Percentiles rank a stretch among this genome's conserved stretches.
Evolutionary conservation across 306 rosid species (phyloP).

Genomic region (Cajanus cajan): DNA sequence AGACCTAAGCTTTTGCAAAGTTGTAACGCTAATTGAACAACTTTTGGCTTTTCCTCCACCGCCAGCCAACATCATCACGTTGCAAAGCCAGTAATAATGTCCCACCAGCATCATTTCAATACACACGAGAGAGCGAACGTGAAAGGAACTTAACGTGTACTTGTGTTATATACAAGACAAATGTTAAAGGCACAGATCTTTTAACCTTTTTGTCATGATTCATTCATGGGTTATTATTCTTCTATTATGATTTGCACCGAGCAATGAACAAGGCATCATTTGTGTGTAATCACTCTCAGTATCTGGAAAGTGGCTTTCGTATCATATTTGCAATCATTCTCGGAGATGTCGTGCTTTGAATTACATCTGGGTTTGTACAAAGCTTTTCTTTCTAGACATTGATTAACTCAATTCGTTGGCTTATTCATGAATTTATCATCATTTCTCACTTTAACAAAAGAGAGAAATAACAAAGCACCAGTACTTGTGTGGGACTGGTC

Average conservation of each 20-base stretch:
- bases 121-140: not conserved
- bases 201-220: slow-evolving; percentile 15
- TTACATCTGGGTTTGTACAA: not conserved
- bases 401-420: slow-evolving; percentile 10
- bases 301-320: not conserved
- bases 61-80: not conserved
- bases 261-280: not conserved
- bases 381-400: slow-evolving; percentile 7
- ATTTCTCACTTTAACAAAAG: not conserved
- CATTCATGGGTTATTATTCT: not conserved
- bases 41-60: not conserved
- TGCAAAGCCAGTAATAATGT: slow-evolving; percentile 9
- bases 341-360: slow-evolving; percentile 8
- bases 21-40: not conserved
- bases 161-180: not conserved
- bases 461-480: not conserved
- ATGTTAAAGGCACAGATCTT: slow-evolving; percentile 18
- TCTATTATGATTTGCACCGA: not conserved
- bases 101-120: slow-evolving; percentile 20
- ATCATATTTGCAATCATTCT: slow-evolving; percentile 21
- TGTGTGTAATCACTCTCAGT: slow-evolving; percentile 13
- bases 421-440: not conserved
- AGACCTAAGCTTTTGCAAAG: not conserved
- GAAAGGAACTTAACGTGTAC: slow-evolving; percentile 8
- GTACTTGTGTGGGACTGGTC: not conserved